Percentiles rank a stretch among this genome's conserved stretches.
These are phyloP conservation scores for Rhodotorula diobovata DNA, from an alignment of 768 basidiomycete species.

Conservation along the genomic window DNA sequence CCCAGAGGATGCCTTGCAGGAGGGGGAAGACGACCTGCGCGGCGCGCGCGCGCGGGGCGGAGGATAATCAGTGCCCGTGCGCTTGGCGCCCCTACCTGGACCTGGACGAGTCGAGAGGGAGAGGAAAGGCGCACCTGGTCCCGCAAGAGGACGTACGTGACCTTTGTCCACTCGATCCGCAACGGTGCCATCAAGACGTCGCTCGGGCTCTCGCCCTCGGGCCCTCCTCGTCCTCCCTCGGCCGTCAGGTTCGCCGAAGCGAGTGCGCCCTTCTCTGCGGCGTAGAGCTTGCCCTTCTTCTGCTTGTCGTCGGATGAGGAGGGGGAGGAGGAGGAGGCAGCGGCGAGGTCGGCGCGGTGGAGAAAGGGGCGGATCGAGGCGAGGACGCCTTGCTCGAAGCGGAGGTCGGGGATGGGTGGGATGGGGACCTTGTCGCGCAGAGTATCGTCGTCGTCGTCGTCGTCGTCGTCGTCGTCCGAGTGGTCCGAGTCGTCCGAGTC, in stretches of 20 bases:
- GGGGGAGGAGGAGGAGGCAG: too few relatives aligned
- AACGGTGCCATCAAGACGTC: conserved; percentile 21
- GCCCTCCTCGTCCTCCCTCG: not conserved
- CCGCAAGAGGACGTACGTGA: conserved; percentile 36
- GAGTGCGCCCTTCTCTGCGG: conserved; percentile 7
- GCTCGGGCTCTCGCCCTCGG: not conserved
- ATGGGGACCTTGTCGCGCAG: conserved; percentile 11
- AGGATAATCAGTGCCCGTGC: not conserved
- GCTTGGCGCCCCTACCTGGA: too few relatives aligned
- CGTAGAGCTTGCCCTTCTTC: not conserved
- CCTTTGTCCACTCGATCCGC: conserved; percentile 34
- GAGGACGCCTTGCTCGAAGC: conserved; percentile 41
- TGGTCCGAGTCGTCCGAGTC: not conserved
- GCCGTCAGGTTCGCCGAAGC: conserved; percentile 9
- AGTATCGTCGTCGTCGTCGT: not conserved
- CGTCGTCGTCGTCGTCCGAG: not conserved
- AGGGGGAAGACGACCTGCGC: conserved; percentile 29
- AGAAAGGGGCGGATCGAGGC: conserved; percentile 40
- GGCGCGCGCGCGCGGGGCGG: not conserved
- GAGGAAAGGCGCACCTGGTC: conserved; percentile 37
- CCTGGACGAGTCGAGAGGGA: not conserved
- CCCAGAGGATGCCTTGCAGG: conserved; percentile 14
- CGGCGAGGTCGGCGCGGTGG: not conserved
- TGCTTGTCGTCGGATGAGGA: not conserved
- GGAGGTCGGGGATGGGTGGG: conserved; percentile 41